A percentile compares a stretch with the other conserved stretches of the same genome.
These are phyloP conservation scores for Trichoderma gamsii DNA, from an alignment of 495 filamentous ascomycete genomes.

Conservation along the genomic window DNA sequence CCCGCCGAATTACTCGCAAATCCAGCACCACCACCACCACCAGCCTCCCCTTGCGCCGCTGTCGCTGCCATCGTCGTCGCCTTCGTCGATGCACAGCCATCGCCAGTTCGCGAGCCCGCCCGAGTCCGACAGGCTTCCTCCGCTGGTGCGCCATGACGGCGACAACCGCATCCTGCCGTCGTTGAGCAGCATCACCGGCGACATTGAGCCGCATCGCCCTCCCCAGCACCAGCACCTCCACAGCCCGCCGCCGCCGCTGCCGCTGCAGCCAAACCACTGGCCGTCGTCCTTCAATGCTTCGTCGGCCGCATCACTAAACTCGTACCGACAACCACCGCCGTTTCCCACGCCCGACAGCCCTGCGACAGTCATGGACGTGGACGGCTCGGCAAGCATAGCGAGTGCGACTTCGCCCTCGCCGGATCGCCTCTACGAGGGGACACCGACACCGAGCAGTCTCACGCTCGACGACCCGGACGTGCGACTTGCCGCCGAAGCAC, in stretches of 20 bases:
- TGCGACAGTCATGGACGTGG: constrained; percentile 28
- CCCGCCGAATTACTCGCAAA: constrained; percentile 10
- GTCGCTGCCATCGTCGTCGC: not conserved
- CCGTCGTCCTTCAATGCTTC: constrained; percentile 14
- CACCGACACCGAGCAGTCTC: constrained; percentile 41
- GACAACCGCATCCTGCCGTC: constrained; percentile 31
- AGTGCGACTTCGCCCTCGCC: constrained; percentile 33
- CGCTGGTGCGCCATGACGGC: constrained; percentile 15
- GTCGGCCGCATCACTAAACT: constrained; percentile 14
- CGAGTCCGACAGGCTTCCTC: constrained; percentile 14
- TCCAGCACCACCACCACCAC: constrained; percentile 1
- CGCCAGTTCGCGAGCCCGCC: constrained; percentile 7
- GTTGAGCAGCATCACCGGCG: constrained; percentile 37
- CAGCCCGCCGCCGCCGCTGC: constrained; percentile 1
- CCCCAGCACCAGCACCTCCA: constrained; percentile 5
- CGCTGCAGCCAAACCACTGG: constrained; percentile 16
- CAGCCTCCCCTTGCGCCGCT: not conserved
- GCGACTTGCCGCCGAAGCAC: constrained; percentile 73
- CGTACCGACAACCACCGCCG: constrained; percentile 16
- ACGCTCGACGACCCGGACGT: constrained; percentile 82
- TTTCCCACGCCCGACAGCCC: constrained; percentile 1
- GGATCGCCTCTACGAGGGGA: constrained; percentile 32
- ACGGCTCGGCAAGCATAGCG: constrained; percentile 25
- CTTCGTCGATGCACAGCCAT: constrained; percentile 10
- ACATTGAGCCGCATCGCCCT: constrained; percentile 17